A percentile compares a stretch with the other conserved stretches of the same genome.
These are phyloP conservation scores for Aspergillus unguis DNA, from an alignment of 2,329 filamentous ascomycete genomes.

Conservation along the genomic window DNA sequence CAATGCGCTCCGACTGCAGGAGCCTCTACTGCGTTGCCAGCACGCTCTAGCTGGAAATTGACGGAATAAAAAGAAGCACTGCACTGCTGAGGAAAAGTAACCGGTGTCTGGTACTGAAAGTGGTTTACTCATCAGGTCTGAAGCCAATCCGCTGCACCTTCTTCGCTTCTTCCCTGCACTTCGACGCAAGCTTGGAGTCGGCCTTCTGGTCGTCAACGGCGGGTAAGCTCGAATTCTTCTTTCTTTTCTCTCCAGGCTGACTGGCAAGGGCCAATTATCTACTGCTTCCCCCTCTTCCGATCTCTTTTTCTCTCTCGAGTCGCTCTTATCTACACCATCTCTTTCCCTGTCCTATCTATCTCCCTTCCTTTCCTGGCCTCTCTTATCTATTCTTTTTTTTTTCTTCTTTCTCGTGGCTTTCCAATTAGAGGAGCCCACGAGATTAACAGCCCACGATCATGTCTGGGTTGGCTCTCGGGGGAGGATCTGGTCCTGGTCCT, in stretches of 20 bases:
- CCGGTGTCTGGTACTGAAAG: no score
- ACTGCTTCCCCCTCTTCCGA: not conserved
- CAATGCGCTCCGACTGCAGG: slow-evolving; percentile 5
- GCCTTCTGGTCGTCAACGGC: slow-evolving; percentile 31
- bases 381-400: slow-evolving; percentile 2
- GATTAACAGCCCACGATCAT: slow-evolving; percentile 22
- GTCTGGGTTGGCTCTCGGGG: slow-evolving; percentile 37
- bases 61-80: slow-evolving; percentile 4
- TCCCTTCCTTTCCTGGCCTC: slow-evolving; percentile 9
- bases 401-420: slow-evolving; percentile 10
- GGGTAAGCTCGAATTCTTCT: slow-evolving; percentile 31
- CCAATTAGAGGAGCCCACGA: slow-evolving; percentile 16
- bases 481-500: slow-evolving; percentile 37
- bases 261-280: slow-evolving; percentile 7
- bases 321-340: slow-evolving; percentile 5
- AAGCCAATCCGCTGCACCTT: slow-evolving; percentile 8
- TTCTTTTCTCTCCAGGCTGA: slow-evolving; percentile 3
- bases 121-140: no score
- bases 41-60: slow-evolving; percentile 1
- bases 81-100: not conserved
- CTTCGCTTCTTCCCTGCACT: slow-evolving; percentile 6
- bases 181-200: slow-evolving; percentile 2
- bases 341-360: slow-evolving; percentile 3
- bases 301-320: slow-evolving; percentile 6
- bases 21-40: slow-evolving; percentile 4